A percentile compares a stretch with the other conserved stretches of the same genome.
phyloP scores from a whole-genome alignment of 257 asterid species.

The Nicotiana sylvestris region DNA sequence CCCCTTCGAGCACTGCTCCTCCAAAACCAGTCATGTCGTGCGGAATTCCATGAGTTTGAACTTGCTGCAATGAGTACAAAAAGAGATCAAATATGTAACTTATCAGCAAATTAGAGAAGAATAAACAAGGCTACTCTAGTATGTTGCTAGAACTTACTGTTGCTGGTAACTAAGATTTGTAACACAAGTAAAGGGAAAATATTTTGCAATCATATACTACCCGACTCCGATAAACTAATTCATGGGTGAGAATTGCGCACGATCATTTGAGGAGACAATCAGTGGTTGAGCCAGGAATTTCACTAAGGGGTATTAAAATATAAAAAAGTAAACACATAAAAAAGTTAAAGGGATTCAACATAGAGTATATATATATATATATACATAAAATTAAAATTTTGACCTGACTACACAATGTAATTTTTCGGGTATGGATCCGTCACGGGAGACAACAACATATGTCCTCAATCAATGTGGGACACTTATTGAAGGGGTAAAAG shows the following conservation, averaged over 20 bases:
- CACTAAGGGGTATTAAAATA: no score
- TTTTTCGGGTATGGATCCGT: no score
- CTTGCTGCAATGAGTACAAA: slow-evolving; percentile 25
- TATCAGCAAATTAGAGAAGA: neutral
- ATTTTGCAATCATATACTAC: neutral
- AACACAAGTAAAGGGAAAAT: neutral
- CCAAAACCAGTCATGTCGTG: slow-evolving; percentile 85
- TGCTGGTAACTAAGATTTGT: neutral
- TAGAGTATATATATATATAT: no score
- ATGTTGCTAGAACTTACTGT: neutral
- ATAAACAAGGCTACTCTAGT: neutral
- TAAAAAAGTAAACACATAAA: no score
- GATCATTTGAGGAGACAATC: neutral
- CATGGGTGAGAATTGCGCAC: neutral
- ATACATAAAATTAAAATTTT: no score
- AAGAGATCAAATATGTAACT: no score
- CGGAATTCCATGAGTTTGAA: slow-evolving; percentile 52
- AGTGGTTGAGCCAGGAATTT: no score
- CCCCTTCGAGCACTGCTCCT: slow-evolving; percentile 63
- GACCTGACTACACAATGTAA: no score
- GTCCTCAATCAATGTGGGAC: neutral
- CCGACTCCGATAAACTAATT: neutral
- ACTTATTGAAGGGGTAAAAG: neutral
- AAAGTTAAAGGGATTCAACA: no score
- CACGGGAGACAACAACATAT: neutral